These are phyloP conservation scores for Geotrichum fermentans DNA, from an alignment of 1,139 yeast species.

Conservation along the genomic window DNA sequence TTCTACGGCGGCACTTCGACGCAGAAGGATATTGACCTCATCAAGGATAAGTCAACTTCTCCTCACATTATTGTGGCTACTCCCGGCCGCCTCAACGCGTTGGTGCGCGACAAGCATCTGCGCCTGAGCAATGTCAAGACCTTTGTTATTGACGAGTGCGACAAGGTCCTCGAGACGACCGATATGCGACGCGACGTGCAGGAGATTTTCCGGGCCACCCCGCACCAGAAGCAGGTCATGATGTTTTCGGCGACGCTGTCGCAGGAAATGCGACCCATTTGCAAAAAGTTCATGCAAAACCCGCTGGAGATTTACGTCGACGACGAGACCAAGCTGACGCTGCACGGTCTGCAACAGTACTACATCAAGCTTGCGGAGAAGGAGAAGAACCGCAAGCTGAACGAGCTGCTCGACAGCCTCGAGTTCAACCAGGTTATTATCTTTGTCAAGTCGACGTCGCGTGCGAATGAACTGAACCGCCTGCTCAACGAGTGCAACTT, in stretches of 20 bases:
- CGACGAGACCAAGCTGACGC: slow-evolving; percentile 93
- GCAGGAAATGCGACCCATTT: slow-evolving; percentile 90
- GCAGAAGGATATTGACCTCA: slow-evolving; percentile 76
- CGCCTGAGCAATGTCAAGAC: slow-evolving; percentile 87
- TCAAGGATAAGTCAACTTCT: slow-evolving; percentile 88
- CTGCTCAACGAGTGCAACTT: slow-evolving; percentile 87
- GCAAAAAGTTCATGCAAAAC: slow-evolving; percentile 96
- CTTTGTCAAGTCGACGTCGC: slow-evolving; percentile 84
- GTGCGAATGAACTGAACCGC: slow-evolving; percentile 89
- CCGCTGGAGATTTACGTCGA: slow-evolving; percentile 97
- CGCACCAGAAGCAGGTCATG: slow-evolving; percentile 98
- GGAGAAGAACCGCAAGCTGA: slow-evolving; percentile 89
- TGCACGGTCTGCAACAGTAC: slow-evolving; percentile 97
- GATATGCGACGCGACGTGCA: slow-evolving; percentile 98
- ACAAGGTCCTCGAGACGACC: slow-evolving; percentile 77
- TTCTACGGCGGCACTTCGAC: slow-evolving; percentile 95
- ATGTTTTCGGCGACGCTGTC: slow-evolving; percentile 97
- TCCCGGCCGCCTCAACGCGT: slow-evolving; percentile 94
- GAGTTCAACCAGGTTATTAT: slow-evolving; percentile 98
- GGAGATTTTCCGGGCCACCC: slow-evolving; percentile 95
- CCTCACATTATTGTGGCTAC: slow-evolving; percentile 98
- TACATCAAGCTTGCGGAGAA: slow-evolving; percentile 82
- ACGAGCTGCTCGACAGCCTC: slow-evolving; percentile 85
- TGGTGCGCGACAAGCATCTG: slow-evolving; percentile 84
- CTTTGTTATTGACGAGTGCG: slow-evolving; percentile 97